A percentile compares a stretch with the other conserved stretches of the same genome.
phyloP scores from a whole-genome alignment of 495 filamentous ascomycete species.

The Jackrogersella multiformis region DNA sequence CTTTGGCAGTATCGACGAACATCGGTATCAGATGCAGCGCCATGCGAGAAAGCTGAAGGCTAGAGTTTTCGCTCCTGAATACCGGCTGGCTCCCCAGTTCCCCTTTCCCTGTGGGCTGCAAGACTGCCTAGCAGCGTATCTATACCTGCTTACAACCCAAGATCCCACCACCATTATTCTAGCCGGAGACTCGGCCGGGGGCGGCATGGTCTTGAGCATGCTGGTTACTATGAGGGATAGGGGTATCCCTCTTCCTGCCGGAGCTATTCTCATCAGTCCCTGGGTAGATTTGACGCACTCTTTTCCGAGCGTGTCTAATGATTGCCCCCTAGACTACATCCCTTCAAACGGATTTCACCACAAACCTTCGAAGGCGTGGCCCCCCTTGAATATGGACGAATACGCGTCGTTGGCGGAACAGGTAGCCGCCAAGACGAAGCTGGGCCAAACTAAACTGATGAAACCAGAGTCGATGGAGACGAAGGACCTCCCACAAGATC shows the following conservation, averaged over 20 bases:
- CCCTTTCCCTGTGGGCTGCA: conserved; percentile 92
- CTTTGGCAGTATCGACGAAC: conserved; percentile 93
- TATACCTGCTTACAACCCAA: conserved; percentile 78
- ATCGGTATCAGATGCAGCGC: conserved; percentile 94
- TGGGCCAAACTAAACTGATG: conserved; percentile 16
- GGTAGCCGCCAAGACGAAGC: conserved; percentile 48
- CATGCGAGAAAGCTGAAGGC: conserved; percentile 94
- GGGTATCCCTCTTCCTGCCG: conserved; percentile 82
- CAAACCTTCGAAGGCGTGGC: conserved; percentile 84
- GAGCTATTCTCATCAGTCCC: conserved; percentile 87
- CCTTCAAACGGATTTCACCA: conserved; percentile 87
- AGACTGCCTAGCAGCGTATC: conserved; percentile 87
- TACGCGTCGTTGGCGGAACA: conserved; percentile 45
- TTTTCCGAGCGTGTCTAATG: conserved; percentile 83
- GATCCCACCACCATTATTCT: conserved; percentile 78
- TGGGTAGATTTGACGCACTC: conserved; percentile 96
- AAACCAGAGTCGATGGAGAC: conserved; percentile 35
- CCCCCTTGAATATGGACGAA: conserved; percentile 85
- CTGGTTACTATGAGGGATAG: conserved; percentile 83
- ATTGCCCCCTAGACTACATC: conserved; percentile 84
- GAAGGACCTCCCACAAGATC: conserved; percentile 33
- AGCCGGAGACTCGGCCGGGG: conserved; percentile 92
- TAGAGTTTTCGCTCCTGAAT: conserved; percentile 85
- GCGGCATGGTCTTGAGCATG: conserved; percentile 82
- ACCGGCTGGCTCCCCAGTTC: conserved; percentile 90